Evolutionary conservation across 306 rosid species (phyloP).

Genomic region (Lithocarpus polystachyus): DNA sequence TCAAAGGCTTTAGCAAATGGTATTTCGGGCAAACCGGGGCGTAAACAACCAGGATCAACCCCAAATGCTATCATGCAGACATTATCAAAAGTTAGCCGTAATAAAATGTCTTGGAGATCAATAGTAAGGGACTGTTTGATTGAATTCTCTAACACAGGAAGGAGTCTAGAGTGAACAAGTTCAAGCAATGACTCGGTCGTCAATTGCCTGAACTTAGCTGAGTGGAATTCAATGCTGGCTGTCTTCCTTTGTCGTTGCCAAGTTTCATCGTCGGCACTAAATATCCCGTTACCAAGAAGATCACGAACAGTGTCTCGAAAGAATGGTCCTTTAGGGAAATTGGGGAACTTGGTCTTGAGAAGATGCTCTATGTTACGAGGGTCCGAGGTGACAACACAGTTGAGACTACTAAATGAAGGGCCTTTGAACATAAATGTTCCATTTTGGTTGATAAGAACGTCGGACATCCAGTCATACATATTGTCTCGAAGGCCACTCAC

Average conservation of each 20-base stretch:
- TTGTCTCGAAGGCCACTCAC: conserved; percentile 34
- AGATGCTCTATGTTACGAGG: conserved; percentile 84
- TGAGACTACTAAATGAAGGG: conserved; percentile 63
- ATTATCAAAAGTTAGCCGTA: conserved; percentile 83
- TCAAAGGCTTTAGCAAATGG: conserved; percentile 89
- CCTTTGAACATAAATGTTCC: conserved; percentile 72
- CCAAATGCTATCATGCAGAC: conserved; percentile 95
- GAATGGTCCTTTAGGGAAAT: conserved; percentile 73
- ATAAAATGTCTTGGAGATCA: conserved; percentile 77
- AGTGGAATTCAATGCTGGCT: conserved; percentile 88
- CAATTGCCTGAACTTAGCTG: conserved; percentile 59
- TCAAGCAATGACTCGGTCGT: conserved; percentile 56
- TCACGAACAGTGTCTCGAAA: conserved; percentile 64
- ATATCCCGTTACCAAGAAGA: conserved; percentile 81
- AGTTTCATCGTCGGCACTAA: conserved; percentile 67
- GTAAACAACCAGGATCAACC: conserved; percentile 83
- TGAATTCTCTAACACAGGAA: conserved; percentile 51
- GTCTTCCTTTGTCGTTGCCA: conserved; percentile 88
- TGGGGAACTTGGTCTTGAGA: conserved; percentile 69
- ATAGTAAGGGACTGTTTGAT: conserved; percentile 16
- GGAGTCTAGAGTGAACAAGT: conserved; percentile 66
- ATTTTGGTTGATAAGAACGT: conserved; percentile 38
- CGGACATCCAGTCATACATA: conserved; percentile 67
- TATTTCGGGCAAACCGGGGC: conserved; percentile 47
- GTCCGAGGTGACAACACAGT: conserved; percentile 67